These are phyloP conservation scores for Lithospermum erythrorhizon DNA, from an alignment of 257 asterid species.

Conservation along the genomic window DNA sequence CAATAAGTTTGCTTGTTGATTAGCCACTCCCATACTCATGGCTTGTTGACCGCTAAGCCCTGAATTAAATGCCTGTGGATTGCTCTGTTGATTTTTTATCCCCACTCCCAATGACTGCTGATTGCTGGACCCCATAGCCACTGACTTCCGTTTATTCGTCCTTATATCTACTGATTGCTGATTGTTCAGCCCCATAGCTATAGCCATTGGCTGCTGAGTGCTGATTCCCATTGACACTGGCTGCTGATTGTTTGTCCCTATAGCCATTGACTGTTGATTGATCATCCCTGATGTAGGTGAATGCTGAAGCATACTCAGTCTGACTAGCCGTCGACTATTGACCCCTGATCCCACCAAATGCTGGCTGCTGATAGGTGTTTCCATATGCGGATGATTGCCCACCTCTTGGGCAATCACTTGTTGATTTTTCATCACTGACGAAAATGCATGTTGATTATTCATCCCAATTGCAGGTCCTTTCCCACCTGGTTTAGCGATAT, in stretches of 20 bases:
- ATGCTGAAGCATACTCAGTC: not conserved
- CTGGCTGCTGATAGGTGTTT: slow-evolving; percentile 21
- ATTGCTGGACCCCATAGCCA: slow-evolving; percentile 11
- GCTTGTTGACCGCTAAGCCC: slow-evolving; percentile 40
- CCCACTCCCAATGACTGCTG: slow-evolving; percentile 28
- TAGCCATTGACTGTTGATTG: slow-evolving; percentile 32
- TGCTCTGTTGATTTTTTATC: slow-evolving; percentile 30
- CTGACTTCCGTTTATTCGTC: slow-evolving; percentile 26
- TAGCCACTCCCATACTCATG: slow-evolving; percentile 25
- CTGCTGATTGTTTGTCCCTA: slow-evolving; percentile 26
- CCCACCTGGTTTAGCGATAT: slow-evolving; percentile 22
- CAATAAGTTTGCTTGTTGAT: slow-evolving; percentile 21
- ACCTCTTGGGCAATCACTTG: slow-evolving; percentile 6
- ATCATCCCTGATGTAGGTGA: slow-evolving; percentile 17
- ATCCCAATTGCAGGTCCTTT: slow-evolving; percentile 24
- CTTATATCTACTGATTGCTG: slow-evolving; percentile 21
- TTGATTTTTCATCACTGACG: slow-evolving; percentile 28
- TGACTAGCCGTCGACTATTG: slow-evolving; percentile 19
- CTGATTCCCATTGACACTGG: slow-evolving; percentile 15
- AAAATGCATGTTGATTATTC: slow-evolving; percentile 34
- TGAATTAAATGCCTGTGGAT: slow-evolving; percentile 26
- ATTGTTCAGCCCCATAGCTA: slow-evolving; percentile 26
- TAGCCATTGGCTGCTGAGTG: slow-evolving; percentile 28
- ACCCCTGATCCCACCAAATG: slow-evolving; percentile 24
- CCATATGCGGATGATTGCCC: not conserved